These are phyloP conservation scores for Salix caprea DNA, from an alignment of 345 rosid genomes.

Conservation along the genomic window DNA sequence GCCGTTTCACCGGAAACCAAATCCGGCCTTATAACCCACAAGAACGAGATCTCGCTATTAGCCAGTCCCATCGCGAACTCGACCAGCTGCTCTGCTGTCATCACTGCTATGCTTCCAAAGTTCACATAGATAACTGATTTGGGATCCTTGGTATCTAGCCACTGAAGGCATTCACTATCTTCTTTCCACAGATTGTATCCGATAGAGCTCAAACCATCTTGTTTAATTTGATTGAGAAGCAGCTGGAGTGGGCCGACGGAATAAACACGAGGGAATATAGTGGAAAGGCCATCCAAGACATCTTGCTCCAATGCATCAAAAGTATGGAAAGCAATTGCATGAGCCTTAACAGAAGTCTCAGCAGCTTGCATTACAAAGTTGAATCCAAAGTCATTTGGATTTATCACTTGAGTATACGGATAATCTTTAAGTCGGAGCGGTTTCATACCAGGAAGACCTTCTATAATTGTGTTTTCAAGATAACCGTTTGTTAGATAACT, in stretches of 20 bases:
- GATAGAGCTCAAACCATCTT: neutral
- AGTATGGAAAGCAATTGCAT: slow-evolving; percentile 2
- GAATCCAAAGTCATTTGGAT: neutral
- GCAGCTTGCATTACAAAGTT: neutral
- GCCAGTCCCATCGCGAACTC: neutral
- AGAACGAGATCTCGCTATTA: neutral
- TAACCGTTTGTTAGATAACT: neutral
- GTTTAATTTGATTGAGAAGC: neutral
- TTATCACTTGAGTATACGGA: neutral
- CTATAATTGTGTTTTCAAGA: neutral
- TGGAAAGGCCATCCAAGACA: slow-evolving; percentile 2
- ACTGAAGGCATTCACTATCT: neutral
- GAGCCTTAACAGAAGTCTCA: neutral
- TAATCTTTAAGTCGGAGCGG: neutral
- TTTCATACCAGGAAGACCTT: neutral
- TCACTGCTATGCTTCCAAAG: neutral
- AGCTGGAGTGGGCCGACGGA: neutral
- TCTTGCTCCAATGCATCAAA: slow-evolving; percentile 12
- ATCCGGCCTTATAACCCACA: neutral
- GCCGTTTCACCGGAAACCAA: neutral
- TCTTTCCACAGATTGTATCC: neutral
- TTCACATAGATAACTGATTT: neutral
- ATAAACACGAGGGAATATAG: neutral
- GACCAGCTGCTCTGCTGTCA: neutral
- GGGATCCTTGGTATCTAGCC: neutral